Evolutionary conservation across 768 basidiomycete species (phyloP), one percentile per base, ranked within the genome.

Genomic region (Suillus sp.): DNA sequence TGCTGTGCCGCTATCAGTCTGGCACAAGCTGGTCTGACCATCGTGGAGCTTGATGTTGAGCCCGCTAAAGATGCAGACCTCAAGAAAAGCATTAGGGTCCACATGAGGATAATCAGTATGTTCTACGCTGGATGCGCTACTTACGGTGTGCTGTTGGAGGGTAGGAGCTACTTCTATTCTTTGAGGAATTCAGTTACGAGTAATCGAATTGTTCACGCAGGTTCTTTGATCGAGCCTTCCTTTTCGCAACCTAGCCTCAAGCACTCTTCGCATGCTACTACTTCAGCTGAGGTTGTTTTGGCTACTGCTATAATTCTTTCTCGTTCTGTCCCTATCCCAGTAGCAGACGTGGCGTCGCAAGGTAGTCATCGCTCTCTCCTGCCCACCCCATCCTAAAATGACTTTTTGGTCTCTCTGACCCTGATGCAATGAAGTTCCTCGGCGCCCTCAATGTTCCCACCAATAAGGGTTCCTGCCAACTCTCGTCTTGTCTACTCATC

Each of bases 11-110:
- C 80, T 1, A 78, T 83, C 62, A 84, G 80, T 67, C 82, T 84
- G n/a, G n/a, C n/a, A 66, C 77, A 83, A 69, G 82, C 81, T 1
- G 80, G 81, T 34, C 67, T 84, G 25, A 81, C 83, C 4, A 81
- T 84, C 60, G 78, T 84, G 8, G 83, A 84, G 66, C 83, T 81
- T 14, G 83, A 84, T n/a, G n/a, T 84, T 22, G 80, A 84, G 67
- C 83, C 84, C 64, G 73, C 76, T 30, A 82, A 74, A 37, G 82
- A 84, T 48, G 80, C 82, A 25, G n/a, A n/a, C n/a, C n/a, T n/a
- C n/a, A n/a, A n/a, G n/a, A n/a, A n/a, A n/a, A n/a, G n/a, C n/a
- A n/a, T n/a, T n/a, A n/a, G 83, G 63, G 77, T 84, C 42, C 82
- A 83, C 56, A 75, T 81, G 67, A 77, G 76, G 70, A 78, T 78